Evolutionary conservation across 2,329 filamentous ascomycete genomes (phyloP).

Genomic region (Pestalotiopsis sp.): DNA sequence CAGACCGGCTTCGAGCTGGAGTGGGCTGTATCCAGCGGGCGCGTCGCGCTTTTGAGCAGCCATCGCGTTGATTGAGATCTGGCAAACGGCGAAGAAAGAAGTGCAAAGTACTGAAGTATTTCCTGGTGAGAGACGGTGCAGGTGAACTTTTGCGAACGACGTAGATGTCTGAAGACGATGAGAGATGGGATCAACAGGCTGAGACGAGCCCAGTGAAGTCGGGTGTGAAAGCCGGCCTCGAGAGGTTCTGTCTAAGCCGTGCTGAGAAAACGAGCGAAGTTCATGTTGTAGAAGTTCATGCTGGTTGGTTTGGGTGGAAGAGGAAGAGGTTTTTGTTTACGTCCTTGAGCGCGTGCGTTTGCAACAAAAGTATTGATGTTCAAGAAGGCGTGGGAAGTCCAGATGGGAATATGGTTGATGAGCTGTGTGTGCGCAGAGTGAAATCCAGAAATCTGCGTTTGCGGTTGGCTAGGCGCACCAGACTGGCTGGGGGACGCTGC

Average conservation of each 20-base stretch:
- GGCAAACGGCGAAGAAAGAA: neutral
- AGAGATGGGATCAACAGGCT: conserved; percentile 4
- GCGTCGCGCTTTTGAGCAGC: neutral
- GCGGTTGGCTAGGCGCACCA: too few species aligned
- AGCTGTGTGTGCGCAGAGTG: too few species aligned
- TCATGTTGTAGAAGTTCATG: conserved; percentile 15
- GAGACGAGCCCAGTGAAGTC: conserved; percentile 11
- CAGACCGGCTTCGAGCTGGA: neutral
- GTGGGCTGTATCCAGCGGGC: neutral
- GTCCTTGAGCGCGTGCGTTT: neutral
- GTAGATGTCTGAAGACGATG: neutral
- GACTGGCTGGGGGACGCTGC: too few species aligned
- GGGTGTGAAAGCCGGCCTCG: conserved; percentile 10
- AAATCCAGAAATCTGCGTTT: too few species aligned
- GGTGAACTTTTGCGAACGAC: neutral
- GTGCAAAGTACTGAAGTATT: neutral
- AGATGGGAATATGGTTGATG: too few species aligned
- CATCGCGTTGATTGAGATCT: neutral
- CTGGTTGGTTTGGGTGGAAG: conserved; percentile 1
- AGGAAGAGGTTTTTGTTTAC: neutral
- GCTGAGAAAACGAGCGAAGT: conserved; percentile 7
- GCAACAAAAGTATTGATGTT: neutral
- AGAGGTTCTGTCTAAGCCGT: conserved; percentile 14
- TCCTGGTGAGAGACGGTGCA: neutral
- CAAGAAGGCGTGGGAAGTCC: neutral